Percentiles rank a stretch among this genome's conserved stretches.
Evolutionary conservation across 73 alveolate species (phyloP).

Genomic region (Effrenium voratum): DNA sequence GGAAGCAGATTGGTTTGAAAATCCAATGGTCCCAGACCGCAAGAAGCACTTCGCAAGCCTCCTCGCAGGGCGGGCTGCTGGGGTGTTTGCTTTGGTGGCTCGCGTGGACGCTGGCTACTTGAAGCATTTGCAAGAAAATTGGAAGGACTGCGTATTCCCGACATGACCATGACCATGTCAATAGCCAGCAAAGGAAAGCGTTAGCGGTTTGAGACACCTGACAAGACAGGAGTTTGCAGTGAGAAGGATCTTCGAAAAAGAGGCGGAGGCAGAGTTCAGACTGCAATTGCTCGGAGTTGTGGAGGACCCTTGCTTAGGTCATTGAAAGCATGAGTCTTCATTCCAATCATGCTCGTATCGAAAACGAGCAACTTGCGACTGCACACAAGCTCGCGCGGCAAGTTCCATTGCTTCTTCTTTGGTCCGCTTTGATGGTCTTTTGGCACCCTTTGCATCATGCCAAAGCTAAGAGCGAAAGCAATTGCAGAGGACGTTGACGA

Average conservation of each 20-base stretch:
- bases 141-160: slow-evolving; percentile 6
- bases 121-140: neutral
- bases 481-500: too few species aligned
- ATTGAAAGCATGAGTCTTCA: too few species aligned
- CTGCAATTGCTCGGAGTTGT: slow-evolving; percentile 10
- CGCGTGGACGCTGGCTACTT: slow-evolving; percentile 14
- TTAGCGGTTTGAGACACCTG: too few species aligned
- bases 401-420: too few species aligned
- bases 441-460: too few species aligned
- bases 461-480: too few species aligned
- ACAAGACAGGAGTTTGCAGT: slow-evolving; percentile 34
- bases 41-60: slow-evolving; percentile 16
- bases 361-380: too few species aligned
- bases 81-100: slow-evolving; percentile 19
- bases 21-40: slow-evolving; percentile 18
- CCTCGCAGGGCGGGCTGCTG: neutral
- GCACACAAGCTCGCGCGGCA: too few species aligned
- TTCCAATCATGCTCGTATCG: too few species aligned
- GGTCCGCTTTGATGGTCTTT: too few species aligned
- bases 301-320: neutral
- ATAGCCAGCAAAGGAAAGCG: too few species aligned
- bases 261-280: neutral
- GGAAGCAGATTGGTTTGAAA: slow-evolving; percentile 38
- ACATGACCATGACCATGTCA: too few species aligned
- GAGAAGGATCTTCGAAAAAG: slow-evolving; percentile 5